These are phyloP conservation scores for Prillingera fragicola DNA, from an alignment of 1,284 basidiomycete genomes.

Conservation along the genomic window DNA sequence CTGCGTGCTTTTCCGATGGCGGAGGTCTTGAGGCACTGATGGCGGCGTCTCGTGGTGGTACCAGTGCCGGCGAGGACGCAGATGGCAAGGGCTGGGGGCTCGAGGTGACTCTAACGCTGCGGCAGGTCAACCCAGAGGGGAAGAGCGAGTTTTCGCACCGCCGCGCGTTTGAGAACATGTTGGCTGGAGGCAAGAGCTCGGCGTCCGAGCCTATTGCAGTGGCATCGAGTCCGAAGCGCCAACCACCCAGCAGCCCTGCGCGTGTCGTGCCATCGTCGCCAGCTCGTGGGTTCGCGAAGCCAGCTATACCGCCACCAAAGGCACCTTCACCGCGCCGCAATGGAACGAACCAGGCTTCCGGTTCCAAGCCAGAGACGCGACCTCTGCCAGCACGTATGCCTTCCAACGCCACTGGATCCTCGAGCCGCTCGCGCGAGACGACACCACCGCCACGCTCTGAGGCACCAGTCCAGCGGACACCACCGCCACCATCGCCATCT, in stretches of 20 bases:
- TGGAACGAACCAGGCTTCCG: too few species aligned
- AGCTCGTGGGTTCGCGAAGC: constrained; percentile 5
- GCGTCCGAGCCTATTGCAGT: constrained; percentile 13
- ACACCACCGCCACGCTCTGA: constrained; percentile 24
- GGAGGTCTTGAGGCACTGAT: constrained; percentile 42
- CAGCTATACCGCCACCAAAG: constrained; percentile 3
- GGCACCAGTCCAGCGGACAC: constrained; percentile 16
- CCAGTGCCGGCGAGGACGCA: constrained; percentile 12
- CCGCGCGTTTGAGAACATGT: constrained; percentile 37
- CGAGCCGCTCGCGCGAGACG: constrained; percentile 2
- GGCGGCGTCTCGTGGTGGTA: constrained; percentile 23
- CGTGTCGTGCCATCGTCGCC: not conserved
- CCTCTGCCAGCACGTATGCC: not conserved
- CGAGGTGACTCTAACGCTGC: constrained; percentile 37
- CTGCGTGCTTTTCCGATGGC: constrained; percentile 23
- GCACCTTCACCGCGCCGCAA: constrained; percentile 7
- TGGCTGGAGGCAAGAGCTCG: constrained; percentile 17
- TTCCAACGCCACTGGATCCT: not conserved
- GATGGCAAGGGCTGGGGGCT: constrained; percentile 44
- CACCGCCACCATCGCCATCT: constrained; percentile 40
- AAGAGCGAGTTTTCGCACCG: constrained; percentile 33
- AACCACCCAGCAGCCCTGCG: not conserved
- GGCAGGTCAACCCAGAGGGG: constrained; percentile 37
- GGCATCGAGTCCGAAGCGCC: constrained; percentile 6
- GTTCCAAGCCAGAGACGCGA: not conserved